Evolutionary conservation across 2,329 filamentous ascomycete species (phyloP).

Genomic region (Exophiala oligosperma): DNA sequence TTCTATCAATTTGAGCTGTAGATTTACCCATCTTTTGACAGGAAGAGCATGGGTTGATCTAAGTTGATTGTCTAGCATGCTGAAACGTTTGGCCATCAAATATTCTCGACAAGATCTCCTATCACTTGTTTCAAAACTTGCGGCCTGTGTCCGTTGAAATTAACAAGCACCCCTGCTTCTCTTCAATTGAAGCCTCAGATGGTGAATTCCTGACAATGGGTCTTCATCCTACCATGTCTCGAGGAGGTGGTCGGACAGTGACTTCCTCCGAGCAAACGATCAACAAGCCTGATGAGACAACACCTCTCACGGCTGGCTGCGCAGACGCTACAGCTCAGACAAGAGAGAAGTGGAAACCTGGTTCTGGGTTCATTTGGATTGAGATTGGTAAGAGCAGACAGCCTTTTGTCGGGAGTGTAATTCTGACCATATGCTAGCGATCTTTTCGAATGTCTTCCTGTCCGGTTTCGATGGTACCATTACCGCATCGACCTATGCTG

Average conservation of each 20-base stretch:
- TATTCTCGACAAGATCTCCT: too few relatives aligned
- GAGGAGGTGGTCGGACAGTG: neutral
- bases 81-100: too few relatives aligned
- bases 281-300: constrained; percentile 3
- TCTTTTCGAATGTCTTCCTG: constrained; percentile 66
- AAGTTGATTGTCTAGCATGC: too few relatives aligned
- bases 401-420: constrained; percentile 1
- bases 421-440: constrained; percentile 40
- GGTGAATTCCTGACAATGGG: neutral
- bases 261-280: constrained; percentile 1
- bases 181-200: too few relatives aligned
- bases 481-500: constrained; percentile 45
- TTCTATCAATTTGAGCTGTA: too few relatives aligned
- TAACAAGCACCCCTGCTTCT: too few relatives aligned
- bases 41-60: too few relatives aligned
- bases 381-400: constrained; percentile 45
- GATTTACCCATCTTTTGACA: too few relatives aligned
- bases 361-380: constrained; percentile 56
- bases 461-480: constrained; percentile 53
- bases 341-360: constrained; percentile 24
- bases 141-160: too few relatives aligned
- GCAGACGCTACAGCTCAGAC: constrained; percentile 16
- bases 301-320: constrained; percentile 5
- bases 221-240: neutral
- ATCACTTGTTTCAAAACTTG: too few relatives aligned